Percentiles rank a stretch among this genome's conserved stretches.
phyloP scores from a whole-genome alignment of 2,329 filamentous ascomycete species.

The Diaporthe capsici region DNA sequence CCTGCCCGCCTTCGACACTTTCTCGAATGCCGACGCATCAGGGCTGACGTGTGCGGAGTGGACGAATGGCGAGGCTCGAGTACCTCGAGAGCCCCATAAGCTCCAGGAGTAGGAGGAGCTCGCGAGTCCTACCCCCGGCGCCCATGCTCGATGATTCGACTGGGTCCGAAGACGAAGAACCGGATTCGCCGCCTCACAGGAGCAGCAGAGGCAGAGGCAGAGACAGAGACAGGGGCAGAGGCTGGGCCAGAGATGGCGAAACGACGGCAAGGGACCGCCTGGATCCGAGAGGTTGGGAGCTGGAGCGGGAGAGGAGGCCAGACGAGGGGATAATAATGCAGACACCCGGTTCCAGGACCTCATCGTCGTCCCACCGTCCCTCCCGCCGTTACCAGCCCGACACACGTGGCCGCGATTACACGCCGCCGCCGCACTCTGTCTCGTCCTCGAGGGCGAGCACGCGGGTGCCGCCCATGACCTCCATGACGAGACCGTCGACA shows the following conservation, averaged over 20 bases:
- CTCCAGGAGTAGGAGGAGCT: constrained; percentile 46
- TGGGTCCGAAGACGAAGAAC: constrained; percentile 44
- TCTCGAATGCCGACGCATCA: constrained; percentile 43
- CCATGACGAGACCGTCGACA: constrained; percentile 45
- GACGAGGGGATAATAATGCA: constrained; percentile 39
- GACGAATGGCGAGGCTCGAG: constrained; percentile 52
- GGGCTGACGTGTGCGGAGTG: constrained; percentile 46
- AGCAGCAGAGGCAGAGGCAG: constrained; percentile 47
- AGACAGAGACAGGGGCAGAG: constrained; percentile 42
- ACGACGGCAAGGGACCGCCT: not conserved
- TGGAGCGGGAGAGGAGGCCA: constrained; percentile 30
- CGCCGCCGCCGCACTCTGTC: constrained; percentile 44
- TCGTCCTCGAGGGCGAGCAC: constrained; percentile 46
- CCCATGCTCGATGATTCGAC: constrained; percentile 51
- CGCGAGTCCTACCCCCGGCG: constrained; percentile 45
- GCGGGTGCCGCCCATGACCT: constrained; percentile 50
- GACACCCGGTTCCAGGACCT: constrained; percentile 40
- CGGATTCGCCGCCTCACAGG: constrained; percentile 49
- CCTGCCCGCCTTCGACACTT: constrained; percentile 9
- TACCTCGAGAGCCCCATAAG: constrained; percentile 47
- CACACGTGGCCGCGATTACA: constrained; percentile 27
- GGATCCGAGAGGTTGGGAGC: constrained; percentile 14
- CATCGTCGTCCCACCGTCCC: constrained; percentile 39
- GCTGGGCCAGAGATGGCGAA: constrained; percentile 14
- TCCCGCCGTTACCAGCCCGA: constrained; percentile 36